Evolutionary conservation across 345 rosid species (phyloP).

Genomic region (Angophora floribunda): DNA sequence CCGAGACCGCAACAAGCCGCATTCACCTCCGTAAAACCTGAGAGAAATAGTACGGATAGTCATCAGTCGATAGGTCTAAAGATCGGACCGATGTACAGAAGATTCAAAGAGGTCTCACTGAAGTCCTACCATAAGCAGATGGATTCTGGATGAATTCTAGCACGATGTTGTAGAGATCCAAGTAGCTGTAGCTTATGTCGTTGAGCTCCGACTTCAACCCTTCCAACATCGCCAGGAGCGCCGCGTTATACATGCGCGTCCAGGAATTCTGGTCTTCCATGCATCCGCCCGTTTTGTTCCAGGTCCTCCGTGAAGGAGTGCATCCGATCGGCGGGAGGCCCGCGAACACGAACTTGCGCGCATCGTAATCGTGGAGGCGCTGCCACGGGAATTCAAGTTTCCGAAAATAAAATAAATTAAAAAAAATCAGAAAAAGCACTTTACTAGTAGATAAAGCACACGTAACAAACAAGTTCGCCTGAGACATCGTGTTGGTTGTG

Average conservation of each 20-base stretch:
- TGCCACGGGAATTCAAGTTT: slow-evolving; percentile 2
- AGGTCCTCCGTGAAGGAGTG: slow-evolving; percentile 27
- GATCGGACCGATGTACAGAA: neutral
- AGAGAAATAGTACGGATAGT: neutral
- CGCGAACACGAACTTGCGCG: slow-evolving; percentile 35
- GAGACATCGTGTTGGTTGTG: neutral
- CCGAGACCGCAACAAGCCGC: slow-evolving; percentile 83
- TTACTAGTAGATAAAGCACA: neutral
- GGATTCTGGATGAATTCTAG: slow-evolving; percentile 36
- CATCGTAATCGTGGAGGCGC: slow-evolving; percentile 33
- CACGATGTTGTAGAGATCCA: slow-evolving; percentile 34
- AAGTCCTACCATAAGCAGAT: neutral
- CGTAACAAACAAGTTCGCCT: neutral
- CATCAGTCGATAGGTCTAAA: neutral
- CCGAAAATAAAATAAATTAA: neutral
- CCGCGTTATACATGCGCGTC: slow-evolving; percentile 37
- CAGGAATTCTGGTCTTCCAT: slow-evolving; percentile 23
- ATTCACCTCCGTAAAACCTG: slow-evolving; percentile 53
- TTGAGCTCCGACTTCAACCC: slow-evolving; percentile 23
- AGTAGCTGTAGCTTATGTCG: slow-evolving; percentile 39
- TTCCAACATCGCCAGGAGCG: slow-evolving; percentile 20
- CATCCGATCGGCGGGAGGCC: slow-evolving; percentile 54
- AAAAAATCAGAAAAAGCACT: neutral
- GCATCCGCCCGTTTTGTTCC: slow-evolving; percentile 29
- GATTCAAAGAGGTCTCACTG: neutral